These are phyloP conservation scores for Marasmius oreades DNA, from an alignment of 1,284 basidiomycete species.

Conservation along the genomic window DNA sequence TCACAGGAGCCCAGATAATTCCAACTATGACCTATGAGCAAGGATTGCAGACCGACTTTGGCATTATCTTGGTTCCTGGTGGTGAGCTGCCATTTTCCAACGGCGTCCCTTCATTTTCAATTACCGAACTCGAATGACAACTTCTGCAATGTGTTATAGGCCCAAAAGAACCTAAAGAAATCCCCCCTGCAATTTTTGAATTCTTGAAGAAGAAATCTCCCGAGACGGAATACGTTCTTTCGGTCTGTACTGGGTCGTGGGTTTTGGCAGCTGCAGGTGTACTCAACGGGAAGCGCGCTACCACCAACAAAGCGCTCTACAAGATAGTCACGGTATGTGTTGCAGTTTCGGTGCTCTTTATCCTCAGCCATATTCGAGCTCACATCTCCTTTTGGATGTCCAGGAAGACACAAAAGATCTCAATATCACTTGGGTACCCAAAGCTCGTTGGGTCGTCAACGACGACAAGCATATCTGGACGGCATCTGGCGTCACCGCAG, in stretches of 20 bases:
- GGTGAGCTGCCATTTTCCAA: too few relatives aligned
- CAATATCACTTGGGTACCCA: conserved; percentile 29
- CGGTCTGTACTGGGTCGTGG: conserved; percentile 25
- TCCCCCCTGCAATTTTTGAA: conserved; percentile 16
- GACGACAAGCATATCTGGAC: conserved; percentile 34
- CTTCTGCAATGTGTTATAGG: too few relatives aligned
- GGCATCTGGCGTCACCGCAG: conserved; percentile 35
- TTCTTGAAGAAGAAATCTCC: conserved; percentile 23
- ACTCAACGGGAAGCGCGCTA: conserved; percentile 23
- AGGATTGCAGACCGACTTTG: conserved; percentile 18
- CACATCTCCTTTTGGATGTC: background rate
- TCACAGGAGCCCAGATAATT: conserved; percentile 16
- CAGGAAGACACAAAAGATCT: conserved; percentile 22
- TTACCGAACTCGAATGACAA: too few relatives aligned
- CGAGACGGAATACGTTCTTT: conserved; percentile 19
- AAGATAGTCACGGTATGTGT: conserved; percentile 15
- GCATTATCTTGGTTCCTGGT: conserved; percentile 23
- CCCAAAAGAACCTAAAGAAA: background rate
- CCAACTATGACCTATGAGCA: conserved; percentile 20
- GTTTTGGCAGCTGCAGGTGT: conserved; percentile 21
- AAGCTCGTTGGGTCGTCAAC: conserved; percentile 36
- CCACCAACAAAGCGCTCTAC: conserved; percentile 24
- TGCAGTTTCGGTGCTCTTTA: background rate
- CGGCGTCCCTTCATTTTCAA: background rate
- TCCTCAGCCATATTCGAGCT: background rate